phyloP scores from a whole-genome alignment of 345 rosid genomes.

The Syzygium grande region DNA sequence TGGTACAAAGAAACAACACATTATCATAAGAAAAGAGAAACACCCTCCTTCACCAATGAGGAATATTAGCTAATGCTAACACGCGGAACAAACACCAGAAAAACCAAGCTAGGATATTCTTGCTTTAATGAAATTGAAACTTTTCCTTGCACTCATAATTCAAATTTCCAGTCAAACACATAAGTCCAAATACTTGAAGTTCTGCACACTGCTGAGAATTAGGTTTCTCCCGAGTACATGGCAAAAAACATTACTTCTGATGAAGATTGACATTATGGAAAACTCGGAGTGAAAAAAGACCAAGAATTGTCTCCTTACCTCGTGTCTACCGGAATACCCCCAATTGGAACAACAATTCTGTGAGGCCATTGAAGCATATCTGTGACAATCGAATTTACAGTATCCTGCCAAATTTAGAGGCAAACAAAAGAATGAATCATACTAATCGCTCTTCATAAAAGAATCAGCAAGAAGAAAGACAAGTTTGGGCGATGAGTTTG shows the following conservation, averaged over 20 bases:
- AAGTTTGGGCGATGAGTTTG: neutral
- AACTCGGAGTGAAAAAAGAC: neutral
- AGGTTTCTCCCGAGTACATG: neutral
- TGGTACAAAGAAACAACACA: neutral
- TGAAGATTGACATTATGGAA: neutral
- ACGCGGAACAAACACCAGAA: neutral
- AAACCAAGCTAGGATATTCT: neutral
- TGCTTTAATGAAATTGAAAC: neutral
- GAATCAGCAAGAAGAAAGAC: neutral
- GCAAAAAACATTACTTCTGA: neutral
- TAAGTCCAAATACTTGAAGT: neutral
- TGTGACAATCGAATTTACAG: constrained; percentile 69
- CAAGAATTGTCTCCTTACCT: constrained; percentile 34
- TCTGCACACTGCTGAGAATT: neutral
- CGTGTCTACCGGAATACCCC: constrained; percentile 79
- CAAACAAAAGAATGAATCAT: neutral
- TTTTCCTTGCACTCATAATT: neutral
- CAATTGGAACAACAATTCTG: constrained; percentile 96
- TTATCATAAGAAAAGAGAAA: neutral
- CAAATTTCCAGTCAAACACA: neutral
- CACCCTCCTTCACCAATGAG: neutral
- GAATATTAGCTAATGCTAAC: neutral
- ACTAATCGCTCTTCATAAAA: neutral
- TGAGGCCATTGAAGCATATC: constrained; percentile 99
- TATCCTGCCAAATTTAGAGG: constrained; percentile 47